Evolutionary conservation across 192 early-diverging fungal species (phyloP), one percentile per base, ranked within the genome.

Genomic region (Funneliformis geosporum): DNA sequence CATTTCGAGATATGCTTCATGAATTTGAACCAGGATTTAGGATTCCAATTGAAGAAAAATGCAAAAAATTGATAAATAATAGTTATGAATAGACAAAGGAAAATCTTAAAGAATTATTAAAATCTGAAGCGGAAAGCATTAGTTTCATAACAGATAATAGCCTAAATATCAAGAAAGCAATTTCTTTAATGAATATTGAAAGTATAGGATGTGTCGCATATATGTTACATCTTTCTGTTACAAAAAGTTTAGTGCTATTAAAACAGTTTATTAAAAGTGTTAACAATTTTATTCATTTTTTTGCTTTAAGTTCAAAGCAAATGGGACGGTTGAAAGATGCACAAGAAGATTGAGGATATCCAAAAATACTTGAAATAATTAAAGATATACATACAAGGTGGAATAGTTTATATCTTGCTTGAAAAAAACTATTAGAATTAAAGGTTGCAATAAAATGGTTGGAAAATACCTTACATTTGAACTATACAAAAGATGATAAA

Each of bases 301-400:
- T 64, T 64, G 62, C 28, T 27, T 11, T 27, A 14, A 64, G n/a
- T n/a, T n/a, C n/a, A 27, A 64, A 64, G 23, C 4, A 64, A 64
- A 27, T 9, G 9, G 28, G 23, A 33, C n/a, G 23, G 23, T 33
- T 64, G 11, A 64, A 64, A 64, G 16, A 64, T 14, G n/a, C 25
- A 10, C n/a, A 23, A 27, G 16, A 64, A 64, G 11, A 64, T 23
- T 5, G 2, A 23, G 23, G 28, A 27, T 64, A 14, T 64, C 23
- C n/a, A 64, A 64, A 64, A 64, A 64, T 64, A 27, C 62, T 27
- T 64, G 23, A 64, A 64, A 64, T 64, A 64, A 5, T 64, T 64
- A 1, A 23, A 27, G n/a, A 64, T 3, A 11, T 64, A 14, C n/a
- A 9, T 27, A 64, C n/a, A 27, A 27, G n/a, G 23, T 64, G n/a